phyloP scores from a whole-genome alignment of 2,329 filamentous ascomycete genomes.

The Apiospora marii region DNA sequence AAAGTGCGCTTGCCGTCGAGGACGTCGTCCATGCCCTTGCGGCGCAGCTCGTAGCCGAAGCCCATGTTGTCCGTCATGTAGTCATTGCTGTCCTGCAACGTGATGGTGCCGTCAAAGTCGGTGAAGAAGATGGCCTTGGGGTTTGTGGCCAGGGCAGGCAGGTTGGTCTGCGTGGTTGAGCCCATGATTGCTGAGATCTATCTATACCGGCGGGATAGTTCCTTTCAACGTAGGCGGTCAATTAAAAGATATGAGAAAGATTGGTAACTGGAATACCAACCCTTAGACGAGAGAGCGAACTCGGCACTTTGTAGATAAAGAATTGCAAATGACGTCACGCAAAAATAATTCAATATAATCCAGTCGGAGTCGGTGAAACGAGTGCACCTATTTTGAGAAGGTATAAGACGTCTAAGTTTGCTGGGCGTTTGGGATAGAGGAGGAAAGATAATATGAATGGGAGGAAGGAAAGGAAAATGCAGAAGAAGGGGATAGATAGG shows the following conservation, averaged over 20 bases:
- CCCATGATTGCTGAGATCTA: conserved; percentile 8
- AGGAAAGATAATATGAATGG: not conserved
- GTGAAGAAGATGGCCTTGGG: conserved; percentile 98
- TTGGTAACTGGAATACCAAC: not conserved
- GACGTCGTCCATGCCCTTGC: conserved; percentile 77
- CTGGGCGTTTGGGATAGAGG: not conserved
- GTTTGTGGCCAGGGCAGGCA: conserved; percentile 69
- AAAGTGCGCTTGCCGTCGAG: conserved; percentile 76
- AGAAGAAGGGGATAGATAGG: not conserved
- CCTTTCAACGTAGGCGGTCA: not conserved
- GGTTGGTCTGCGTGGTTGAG: conserved; percentile 33
- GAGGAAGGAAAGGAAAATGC: not conserved
- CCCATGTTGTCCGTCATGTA: conserved; percentile 90
- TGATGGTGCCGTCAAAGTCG: conserved; percentile 98
- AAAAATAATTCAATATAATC: not conserved
- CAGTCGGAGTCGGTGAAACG: not conserved
- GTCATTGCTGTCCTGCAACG: conserved; percentile 72
- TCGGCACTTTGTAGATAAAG: not conserved
- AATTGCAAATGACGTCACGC: conserved; percentile 22
- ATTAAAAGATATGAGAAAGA: not conserved
- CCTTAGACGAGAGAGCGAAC: not conserved
- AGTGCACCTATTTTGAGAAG: not conserved
- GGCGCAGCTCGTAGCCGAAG: conserved; percentile 76
- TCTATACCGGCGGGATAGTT: not conserved
- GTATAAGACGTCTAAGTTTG: not conserved